Evolutionary conservation across 2,329 filamentous ascomycete genomes (phyloP).

Genomic region (Hypoxylon sp.): DNA sequence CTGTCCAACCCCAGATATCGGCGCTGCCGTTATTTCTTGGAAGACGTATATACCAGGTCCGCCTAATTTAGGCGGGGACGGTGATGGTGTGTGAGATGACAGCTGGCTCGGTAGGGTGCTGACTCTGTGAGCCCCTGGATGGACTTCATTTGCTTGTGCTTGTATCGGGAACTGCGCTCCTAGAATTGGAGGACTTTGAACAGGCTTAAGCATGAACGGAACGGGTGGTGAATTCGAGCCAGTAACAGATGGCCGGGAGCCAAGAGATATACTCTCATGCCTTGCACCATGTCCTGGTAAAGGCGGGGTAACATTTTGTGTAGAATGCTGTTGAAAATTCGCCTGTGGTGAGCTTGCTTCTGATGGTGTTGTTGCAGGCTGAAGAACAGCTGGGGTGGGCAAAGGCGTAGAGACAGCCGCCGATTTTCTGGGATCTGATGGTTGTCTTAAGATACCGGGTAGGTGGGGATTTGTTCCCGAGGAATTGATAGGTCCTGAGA

Average conservation of each 20-base stretch:
- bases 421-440: slow-evolving; percentile 37
- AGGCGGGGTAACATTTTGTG: not conserved
- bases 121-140: slow-evolving; percentile 42
- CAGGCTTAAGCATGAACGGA: slow-evolving; percentile 44
- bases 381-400: slow-evolving; percentile 37
- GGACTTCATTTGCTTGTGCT: slow-evolving; percentile 11
- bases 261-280: slow-evolving; percentile 45
- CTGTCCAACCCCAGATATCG: slow-evolving; percentile 12
- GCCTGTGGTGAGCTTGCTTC: slow-evolving; percentile 17
- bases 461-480: slow-evolving; percentile 20
- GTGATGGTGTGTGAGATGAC: slow-evolving; percentile 24
- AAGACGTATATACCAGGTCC: slow-evolving; percentile 49
- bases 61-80: slow-evolving; percentile 31
- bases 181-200: slow-evolving; percentile 18
- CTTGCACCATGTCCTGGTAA: slow-evolving; percentile 44
- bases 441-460: slow-evolving; percentile 37
- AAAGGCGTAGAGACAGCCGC: slow-evolving; percentile 5
- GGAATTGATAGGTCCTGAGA: slow-evolving; percentile 22
- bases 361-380: slow-evolving; percentile 34
- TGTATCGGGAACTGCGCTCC: slow-evolving; percentile 7
- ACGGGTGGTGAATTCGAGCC: slow-evolving; percentile 30
- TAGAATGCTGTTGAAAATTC: slow-evolving; percentile 15
- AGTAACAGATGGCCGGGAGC: not conserved
- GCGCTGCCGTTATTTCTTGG: slow-evolving; percentile 44
- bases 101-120: slow-evolving; percentile 40